Conservation (phyloP, 805 yeast species). For the Yarrowia divulgata region DNA sequence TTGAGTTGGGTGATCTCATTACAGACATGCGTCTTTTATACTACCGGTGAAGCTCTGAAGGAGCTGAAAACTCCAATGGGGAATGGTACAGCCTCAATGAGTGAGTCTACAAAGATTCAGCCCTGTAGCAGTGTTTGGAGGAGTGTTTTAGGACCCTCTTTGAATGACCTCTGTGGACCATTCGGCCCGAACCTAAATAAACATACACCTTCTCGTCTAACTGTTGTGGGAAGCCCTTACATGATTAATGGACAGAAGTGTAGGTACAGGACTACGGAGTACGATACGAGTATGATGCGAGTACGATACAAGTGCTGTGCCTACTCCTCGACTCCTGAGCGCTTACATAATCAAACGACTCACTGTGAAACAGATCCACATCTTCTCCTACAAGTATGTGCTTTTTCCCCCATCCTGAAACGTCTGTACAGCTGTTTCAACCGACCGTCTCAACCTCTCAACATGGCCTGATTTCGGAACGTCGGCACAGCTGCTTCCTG, state of each 20-base stretch:
- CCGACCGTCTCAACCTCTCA: too few relatives aligned
- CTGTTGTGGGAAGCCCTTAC: background rate
- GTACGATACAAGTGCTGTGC: too few relatives aligned
- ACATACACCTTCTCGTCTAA: background rate
- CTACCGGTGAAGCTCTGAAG: background rate
- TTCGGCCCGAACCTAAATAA: background rate
- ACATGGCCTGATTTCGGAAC: background rate
- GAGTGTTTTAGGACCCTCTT: background rate
- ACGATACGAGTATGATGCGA: too few relatives aligned
- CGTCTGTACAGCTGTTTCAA: slow-evolving; percentile 16
- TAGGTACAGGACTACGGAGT: too few relatives aligned
- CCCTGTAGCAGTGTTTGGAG: too few relatives aligned
- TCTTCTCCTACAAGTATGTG: background rate
- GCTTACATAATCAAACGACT: background rate
- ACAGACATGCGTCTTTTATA: background rate
- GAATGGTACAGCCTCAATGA: background rate
- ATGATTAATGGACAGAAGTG: background rate
- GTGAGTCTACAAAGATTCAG: background rate
- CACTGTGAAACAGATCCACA: background rate
- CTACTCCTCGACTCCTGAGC: too few relatives aligned
- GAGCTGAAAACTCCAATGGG: background rate
- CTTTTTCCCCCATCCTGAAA: slow-evolving; percentile 1
- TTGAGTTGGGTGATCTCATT: background rate
- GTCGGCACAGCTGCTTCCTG: background rate
- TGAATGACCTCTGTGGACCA: background rate